phyloP scores from a whole-genome alignment of 768 basidiomycete species.

The Kwoniella pini region DNA sequence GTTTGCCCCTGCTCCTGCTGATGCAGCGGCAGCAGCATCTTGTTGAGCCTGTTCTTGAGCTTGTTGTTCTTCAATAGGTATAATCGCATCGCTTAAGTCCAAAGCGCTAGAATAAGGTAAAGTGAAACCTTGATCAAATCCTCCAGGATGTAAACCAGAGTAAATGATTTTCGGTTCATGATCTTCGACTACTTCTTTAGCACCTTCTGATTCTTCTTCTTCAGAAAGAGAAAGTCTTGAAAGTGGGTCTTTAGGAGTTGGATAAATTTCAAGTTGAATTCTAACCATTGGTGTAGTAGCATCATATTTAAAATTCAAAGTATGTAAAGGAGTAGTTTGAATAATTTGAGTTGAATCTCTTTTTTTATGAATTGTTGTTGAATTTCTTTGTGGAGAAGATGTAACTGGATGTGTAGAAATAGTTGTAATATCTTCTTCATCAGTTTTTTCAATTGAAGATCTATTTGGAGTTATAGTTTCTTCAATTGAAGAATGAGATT shows the following conservation, averaged over 20 bases:
- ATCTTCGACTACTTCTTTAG: slow-evolving; percentile 49
- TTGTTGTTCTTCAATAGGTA: slow-evolving; percentile 8
- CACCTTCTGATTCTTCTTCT: slow-evolving; percentile 16
- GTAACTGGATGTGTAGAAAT: slow-evolving; percentile 8
- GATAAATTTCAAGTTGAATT: slow-evolving; percentile 73
- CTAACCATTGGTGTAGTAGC: slow-evolving; percentile 82
- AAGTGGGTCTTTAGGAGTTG: slow-evolving; percentile 58
- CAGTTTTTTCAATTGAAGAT: slow-evolving; percentile 3
- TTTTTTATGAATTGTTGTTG: slow-evolving; percentile 8
- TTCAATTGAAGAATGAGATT: slow-evolving; percentile 9
- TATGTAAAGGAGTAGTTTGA: slow-evolving; percentile 66
- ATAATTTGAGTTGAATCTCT: slow-evolving; percentile 57
- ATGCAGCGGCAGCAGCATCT: background rate
- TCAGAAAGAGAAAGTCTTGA: background rate
- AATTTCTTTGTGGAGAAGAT: slow-evolving; percentile 56
- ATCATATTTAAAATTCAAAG: slow-evolving; percentile 88
- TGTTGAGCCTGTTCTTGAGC: slow-evolving; percentile 1
- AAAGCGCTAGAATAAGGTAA: slow-evolving; percentile 76
- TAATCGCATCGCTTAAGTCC: slow-evolving; percentile 63
- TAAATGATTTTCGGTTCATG: slow-evolving; percentile 60
- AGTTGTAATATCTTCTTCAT: slow-evolving; percentile 13
- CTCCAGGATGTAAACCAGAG: slow-evolving; percentile 71
- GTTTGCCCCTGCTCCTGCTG: background rate
- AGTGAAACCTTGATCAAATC: slow-evolving; percentile 73
- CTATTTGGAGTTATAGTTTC: background rate